Evolutionary conservation across 2,329 filamentous ascomycete species (phyloP), one percentile per base, ranked within the genome.

Genomic region (Calonectria naviculata): DNA sequence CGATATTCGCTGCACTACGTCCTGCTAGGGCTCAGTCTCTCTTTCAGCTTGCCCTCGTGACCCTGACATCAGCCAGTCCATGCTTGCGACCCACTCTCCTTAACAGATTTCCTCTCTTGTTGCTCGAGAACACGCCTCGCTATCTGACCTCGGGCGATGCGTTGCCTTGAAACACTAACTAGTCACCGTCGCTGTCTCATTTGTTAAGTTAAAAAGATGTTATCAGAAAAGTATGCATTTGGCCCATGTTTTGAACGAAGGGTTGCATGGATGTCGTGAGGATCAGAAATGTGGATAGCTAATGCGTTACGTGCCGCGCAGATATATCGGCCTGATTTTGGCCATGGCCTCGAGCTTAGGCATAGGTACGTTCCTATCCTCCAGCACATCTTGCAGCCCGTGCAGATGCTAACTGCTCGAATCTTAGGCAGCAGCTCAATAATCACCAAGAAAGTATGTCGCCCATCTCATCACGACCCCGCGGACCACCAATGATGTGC

Each of bases 281-380:
- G 13, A 4, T 13, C 4, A 21, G 31, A 38, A 17, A 6, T 10
- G 5, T 10, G 4, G 4, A 24, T 17, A 9, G 15, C 31, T 58
- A 36, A 58, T 26, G 31, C 13, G 10, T 7, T 12, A 5, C 6
- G 52, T 2, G 15, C 17, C 21, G 31, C 13, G 13, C 17, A 65
- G 61, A 29, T 52, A 65, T 13, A 52, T 65, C 17, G 61, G 61
- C 10, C 31, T 65, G 24, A 31, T 34, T 28, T 29, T 65, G 34
- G 61, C 61, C 61, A 52, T 65, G 19, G 44, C 42, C 17, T 65
- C 61, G 44, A 65, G 61, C 26, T 21, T 65, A 10, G 44, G 61
- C 5, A 65, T 65, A 41, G 61, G 61, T 29, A 65, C 17, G 52
- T 7, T 2, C 29, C 21, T 52, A 5, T 4, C 24, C 24, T 26